Conservation (phyloP, 2,329 filamentous ascomycete genomes). For the Trichoderma sp. region DNA sequence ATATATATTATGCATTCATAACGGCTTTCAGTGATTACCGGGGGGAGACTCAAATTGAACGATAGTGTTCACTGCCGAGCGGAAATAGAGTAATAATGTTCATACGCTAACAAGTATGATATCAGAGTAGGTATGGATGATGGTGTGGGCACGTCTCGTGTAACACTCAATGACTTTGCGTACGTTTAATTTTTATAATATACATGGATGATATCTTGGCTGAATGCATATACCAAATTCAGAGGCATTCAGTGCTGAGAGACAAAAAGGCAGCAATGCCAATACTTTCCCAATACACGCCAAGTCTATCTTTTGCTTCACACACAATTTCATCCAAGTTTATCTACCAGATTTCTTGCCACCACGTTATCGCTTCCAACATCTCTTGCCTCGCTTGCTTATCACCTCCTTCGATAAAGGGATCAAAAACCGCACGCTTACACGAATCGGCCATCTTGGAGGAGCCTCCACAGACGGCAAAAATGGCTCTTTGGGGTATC, state of each 20-base stretch:
- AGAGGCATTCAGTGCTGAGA: not conserved
- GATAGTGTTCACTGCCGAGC: too few relatives aligned
- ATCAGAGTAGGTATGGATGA: too few relatives aligned
- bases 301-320: not conserved
- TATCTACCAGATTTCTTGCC: constrained; percentile 60
- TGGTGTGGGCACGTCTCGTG: too few relatives aligned
- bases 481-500: constrained; percentile 49
- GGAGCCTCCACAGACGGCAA: constrained; percentile 61
- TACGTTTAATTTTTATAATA: not conserved
- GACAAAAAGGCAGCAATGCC: not conserved
- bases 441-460: constrained; percentile 63
- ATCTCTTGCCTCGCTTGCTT: constrained; percentile 47
- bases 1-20: not conserved
- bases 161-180: not conserved
- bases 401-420: constrained; percentile 46
- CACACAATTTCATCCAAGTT: not conserved
- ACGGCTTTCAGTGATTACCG: too few relatives aligned
- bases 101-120: too few relatives aligned
- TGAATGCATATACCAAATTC: not conserved
- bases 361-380: constrained; percentile 49
- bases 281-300: not conserved
- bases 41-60: too few relatives aligned
- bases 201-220: not conserved
- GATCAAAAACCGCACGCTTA: constrained; percentile 55
- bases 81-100: too few relatives aligned